A percentile compares a stretch with the other conserved stretches of the same genome.
These are phyloP conservation scores for Penicillium fuscoglaucum DNA, from an alignment of 2,329 filamentous ascomycete genomes.

Conservation along the genomic window DNA sequence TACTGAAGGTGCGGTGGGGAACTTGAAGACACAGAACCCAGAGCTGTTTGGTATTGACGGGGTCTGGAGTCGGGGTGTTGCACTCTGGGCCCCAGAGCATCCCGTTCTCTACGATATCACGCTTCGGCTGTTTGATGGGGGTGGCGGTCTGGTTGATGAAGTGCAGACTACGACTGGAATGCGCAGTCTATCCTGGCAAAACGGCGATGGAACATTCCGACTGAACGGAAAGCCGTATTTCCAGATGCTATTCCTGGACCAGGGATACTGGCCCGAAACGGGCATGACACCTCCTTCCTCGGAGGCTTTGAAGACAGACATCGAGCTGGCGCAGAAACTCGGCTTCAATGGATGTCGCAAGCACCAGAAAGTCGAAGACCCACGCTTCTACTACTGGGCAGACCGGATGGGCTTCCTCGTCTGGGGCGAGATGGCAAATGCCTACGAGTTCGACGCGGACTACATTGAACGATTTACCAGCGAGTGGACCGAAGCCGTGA, in stretches of 20 bases:
- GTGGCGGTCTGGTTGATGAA: conserved; percentile 46
- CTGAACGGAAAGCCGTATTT: conserved; percentile 69
- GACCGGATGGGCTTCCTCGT: conserved; percentile 66
- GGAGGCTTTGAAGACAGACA: conserved; percentile 66
- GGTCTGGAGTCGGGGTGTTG: conserved; percentile 58
- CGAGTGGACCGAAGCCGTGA: conserved; percentile 65
- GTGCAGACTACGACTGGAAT: conserved; percentile 61
- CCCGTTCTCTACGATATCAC: conserved; percentile 64
- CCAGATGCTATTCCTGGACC: conserved; percentile 67
- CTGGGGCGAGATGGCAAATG: conserved; percentile 70
- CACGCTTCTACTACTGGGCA: conserved; percentile 66
- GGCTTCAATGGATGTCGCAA: conserved; percentile 72
- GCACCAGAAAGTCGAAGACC: conserved; percentile 65
- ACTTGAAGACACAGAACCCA: conserved; percentile 24
- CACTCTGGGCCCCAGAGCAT: conserved; percentile 66
- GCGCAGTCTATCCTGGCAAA: conserved; percentile 62
- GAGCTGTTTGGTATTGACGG: conserved; percentile 45
- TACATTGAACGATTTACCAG: conserved; percentile 62
- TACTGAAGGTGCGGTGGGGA: conserved; percentile 31
- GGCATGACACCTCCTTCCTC: conserved; percentile 64
- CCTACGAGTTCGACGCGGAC: conserved; percentile 61
- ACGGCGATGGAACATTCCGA: conserved; percentile 59
- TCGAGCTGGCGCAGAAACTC: conserved; percentile 62
- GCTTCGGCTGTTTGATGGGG: conserved; percentile 52
- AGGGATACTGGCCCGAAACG: conserved; percentile 71